Base-by-base conservation (phyloP, 108 stramenopile species). In the Thalassiosira profunda region DNA sequence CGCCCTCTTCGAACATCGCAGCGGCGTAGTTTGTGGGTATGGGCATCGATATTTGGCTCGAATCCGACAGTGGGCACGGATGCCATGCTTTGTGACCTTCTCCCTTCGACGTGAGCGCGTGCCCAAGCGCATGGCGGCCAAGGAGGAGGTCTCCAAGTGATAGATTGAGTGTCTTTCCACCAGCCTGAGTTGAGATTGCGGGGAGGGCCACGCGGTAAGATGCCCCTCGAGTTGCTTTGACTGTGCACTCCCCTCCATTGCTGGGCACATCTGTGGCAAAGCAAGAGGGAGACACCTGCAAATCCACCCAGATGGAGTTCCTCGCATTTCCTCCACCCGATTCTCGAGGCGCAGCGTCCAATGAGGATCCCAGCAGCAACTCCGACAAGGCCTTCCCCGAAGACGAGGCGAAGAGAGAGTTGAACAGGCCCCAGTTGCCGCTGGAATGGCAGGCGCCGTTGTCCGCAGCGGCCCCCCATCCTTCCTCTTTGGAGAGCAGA, bases 41-140 rank as follows among this genome's bases (percentile, higher is more conserved):
- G 31, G 56, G 42, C 48, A 76, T 34, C 25, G 52, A 20, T 24
- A 76, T 33, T 49, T 36, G 62, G 49, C 75, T 76, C 30, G 75
- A 76, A 57, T 76, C 67, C n/a, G 75, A 76, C 33, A 76, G 38
- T 38, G 67, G 67, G 24, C 75, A 76, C 11, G 75, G 75, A 48
- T 76, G 58, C 75, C 75, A 76, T 47, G 67, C 75, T 44, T 62
- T 76, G 66, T 52, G 56, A 34, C 52, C 66, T 34, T 74, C 53
- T 4, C 48, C 34, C 25, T 76, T 42, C 28, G 34, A 15, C 12
- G 70, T 35, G 17, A 53, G 42, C 17, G 48, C 30, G 34, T 40
- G 55, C 33, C 46, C 56, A 12, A 74, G 25, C 5, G 56, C 45
- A 65, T 58, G 15, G 34, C 25, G 46, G 18, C 75, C 75, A 15